These are phyloP conservation scores for Kewa caespitosa DNA, from an alignment of 179 eudicot genomes.

Conservation along the genomic window DNA sequence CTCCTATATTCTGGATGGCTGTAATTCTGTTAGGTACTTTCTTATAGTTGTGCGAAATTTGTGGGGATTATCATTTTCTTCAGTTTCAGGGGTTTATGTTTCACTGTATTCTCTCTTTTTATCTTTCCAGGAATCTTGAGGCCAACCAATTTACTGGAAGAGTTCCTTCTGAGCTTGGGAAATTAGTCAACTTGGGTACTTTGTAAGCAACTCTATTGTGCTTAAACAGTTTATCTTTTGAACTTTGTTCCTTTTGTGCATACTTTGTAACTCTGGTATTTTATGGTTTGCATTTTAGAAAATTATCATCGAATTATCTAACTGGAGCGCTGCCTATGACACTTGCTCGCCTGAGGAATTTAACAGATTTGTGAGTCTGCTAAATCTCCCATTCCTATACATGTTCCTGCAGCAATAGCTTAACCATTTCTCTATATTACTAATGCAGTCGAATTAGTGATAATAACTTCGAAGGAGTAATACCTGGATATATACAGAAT, in stretches of 20 bases:
- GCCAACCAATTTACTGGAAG: conserved; percentile 63
- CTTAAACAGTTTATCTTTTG: not conserved
- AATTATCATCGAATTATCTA: conserved; percentile 63
- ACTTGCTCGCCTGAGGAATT: conserved; percentile 44
- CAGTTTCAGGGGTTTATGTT: not conserved
- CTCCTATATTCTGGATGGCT: not conserved
- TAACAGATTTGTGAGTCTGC: conserved; percentile 60
- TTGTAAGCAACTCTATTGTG: conserved; percentile 42
- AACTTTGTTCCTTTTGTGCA: conserved; percentile 11
- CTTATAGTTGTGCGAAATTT: not conserved
- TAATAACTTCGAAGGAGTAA: conserved; percentile 59
- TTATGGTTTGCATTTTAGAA: conserved; percentile 35
- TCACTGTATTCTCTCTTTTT: not conserved
- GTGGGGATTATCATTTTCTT: no score
- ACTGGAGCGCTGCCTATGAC: conserved; percentile 58
- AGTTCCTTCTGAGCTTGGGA: conserved; percentile 59
- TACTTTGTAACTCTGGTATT: not conserved
- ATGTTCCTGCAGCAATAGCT: not conserved
- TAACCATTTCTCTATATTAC: not conserved
- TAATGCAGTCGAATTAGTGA: conserved; percentile 71
- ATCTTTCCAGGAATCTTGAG: conserved; percentile 57
- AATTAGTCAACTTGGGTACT: conserved; percentile 41
- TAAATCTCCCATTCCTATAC: conserved; percentile 1
- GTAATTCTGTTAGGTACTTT: no score
- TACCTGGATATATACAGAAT: conserved; percentile 59